These are phyloP conservation scores for Ramichloridium luteum DNA, from an alignment of 2,329 filamentous ascomycete genomes.

Conservation along the genomic window DNA sequence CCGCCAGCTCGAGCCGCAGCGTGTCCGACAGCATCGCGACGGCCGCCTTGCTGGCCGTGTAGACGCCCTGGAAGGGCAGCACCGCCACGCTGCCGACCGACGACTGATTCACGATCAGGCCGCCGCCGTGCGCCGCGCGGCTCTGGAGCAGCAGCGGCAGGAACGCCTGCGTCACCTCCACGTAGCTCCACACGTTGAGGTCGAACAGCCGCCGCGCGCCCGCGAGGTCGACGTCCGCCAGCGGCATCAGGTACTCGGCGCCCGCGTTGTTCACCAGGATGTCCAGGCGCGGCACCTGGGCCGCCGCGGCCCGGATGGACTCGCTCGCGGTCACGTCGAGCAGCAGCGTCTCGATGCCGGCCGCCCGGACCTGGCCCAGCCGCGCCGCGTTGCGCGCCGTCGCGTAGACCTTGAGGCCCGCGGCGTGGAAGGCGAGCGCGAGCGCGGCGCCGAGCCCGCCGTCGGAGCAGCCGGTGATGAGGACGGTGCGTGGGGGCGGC, in stretches of 20 bases:
- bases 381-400: constrained; percentile 30
- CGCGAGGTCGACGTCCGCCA: constrained; percentile 10
- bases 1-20: constrained; percentile 15
- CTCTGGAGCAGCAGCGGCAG: constrained; percentile 27
- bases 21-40: constrained; percentile 12
- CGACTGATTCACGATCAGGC: constrained; percentile 29
- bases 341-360: constrained; percentile 10
- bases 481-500: too few relatives aligned
- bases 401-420: constrained; percentile 30
- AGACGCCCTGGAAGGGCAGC: constrained; percentile 24
- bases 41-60: constrained; percentile 21
- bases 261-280: constrained; percentile 39
- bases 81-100: constrained; percentile 21
- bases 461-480: constrained; percentile 25
- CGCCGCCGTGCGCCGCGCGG: constrained; percentile 15
- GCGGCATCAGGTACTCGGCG: constrained; percentile 24
- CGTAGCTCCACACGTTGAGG: constrained; percentile 23
- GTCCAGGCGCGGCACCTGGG: constrained; percentile 27
- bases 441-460: constrained; percentile 32
- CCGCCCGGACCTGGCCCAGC: too few relatives aligned
- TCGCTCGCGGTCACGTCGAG: constrained; percentile 24
- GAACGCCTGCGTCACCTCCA: constrained; percentile 22
- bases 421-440: constrained; percentile 27
- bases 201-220: constrained; percentile 22
- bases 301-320: constrained; percentile 20